These are phyloP conservation scores for Beauveria varroae DNA, from an alignment of 2,329 filamentous ascomycete genomes.

Conservation along the genomic window DNA sequence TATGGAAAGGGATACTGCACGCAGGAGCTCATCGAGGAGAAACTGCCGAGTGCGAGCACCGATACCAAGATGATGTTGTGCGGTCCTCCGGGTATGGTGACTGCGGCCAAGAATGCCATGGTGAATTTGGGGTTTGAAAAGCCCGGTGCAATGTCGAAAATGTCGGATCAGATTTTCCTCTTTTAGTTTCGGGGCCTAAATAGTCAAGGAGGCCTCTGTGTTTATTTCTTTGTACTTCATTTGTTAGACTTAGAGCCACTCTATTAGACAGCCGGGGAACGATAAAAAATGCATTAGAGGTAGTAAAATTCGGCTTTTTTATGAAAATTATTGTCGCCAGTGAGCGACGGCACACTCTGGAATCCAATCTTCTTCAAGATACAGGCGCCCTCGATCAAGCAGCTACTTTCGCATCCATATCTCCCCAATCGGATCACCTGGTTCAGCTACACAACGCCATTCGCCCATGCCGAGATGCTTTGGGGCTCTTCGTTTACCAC, in stretches of 20 bases:
- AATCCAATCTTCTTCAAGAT: neutral
- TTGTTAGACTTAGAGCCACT: too few relatives aligned
- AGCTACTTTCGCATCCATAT: slow-evolving; percentile 45
- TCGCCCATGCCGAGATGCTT: slow-evolving; percentile 58
- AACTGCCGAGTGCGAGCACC: slow-evolving; percentile 39
- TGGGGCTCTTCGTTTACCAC: slow-evolving; percentile 57
- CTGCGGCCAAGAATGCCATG: slow-evolving; percentile 45
- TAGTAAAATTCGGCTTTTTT: neutral
- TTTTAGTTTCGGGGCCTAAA: slow-evolving; percentile 28
- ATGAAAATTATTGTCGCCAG: neutral
- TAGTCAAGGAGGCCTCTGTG: neutral
- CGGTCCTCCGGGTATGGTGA: slow-evolving; percentile 54
- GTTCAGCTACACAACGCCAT: slow-evolving; percentile 59
- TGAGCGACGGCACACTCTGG: neutral
- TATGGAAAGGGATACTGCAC: slow-evolving; percentile 44
- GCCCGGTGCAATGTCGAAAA: slow-evolving; percentile 42
- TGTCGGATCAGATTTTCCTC: slow-evolving; percentile 47
- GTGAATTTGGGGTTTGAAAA: slow-evolving; percentile 42
- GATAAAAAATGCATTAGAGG: too few relatives aligned
- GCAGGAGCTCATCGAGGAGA: slow-evolving; percentile 39
- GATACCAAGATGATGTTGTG: slow-evolving; percentile 26
- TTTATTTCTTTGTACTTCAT: neutral
- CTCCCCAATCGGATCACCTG: slow-evolving; percentile 63
- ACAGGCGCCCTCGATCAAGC: neutral
- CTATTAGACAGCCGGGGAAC: neutral